A percentile compares a stretch with the other conserved stretches of the same genome.
These are phyloP conservation scores for Aphanomyces stellatus DNA, from an alignment of 352 stramenopile genomes.

Conservation along the genomic window DNA sequence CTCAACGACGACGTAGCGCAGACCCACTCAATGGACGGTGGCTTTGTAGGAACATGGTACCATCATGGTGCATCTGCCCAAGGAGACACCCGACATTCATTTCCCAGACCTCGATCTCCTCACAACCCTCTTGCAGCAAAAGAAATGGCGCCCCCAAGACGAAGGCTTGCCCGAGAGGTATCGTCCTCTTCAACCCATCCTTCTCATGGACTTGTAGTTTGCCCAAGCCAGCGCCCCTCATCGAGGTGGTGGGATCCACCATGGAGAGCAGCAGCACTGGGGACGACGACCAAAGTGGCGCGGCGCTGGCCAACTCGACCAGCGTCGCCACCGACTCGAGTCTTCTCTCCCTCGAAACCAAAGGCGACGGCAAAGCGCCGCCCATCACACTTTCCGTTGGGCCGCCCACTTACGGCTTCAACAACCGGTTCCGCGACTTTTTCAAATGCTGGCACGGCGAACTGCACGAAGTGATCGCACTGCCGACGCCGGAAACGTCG, in stretches of 20 bases:
- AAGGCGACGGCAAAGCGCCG: too few species aligned
- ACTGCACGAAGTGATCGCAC: constrained; percentile 89
- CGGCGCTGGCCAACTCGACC: neutral
- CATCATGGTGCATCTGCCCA: constrained; percentile 86
- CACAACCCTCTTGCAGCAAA: constrained; percentile 82
- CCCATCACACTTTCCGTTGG: neutral
- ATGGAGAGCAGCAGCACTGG: constrained; percentile 18
- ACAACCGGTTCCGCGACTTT: constrained; percentile 88
- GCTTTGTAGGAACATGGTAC: constrained; percentile 80
- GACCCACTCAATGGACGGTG: neutral
- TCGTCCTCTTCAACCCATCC: neutral
- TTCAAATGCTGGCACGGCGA: constrained; percentile 89
- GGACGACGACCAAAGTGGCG: neutral
- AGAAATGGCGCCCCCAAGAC: constrained; percentile 27
- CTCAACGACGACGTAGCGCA: neutral
- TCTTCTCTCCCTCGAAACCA: constrained; percentile 14
- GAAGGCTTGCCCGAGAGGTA: constrained; percentile 17
- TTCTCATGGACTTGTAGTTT: constrained; percentile 12
- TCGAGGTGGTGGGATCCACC: constrained; percentile 66
- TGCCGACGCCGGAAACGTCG: constrained; percentile 83
- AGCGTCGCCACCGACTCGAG: neutral
- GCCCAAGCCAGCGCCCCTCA: constrained; percentile 42
- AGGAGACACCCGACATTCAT: constrained; percentile 75
- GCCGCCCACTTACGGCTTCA: constrained; percentile 88
- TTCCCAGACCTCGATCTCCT: constrained; percentile 91